Base-by-base conservation (phyloP, 768 basidiomycete species). In the Pleurotus ostreatus region DNA sequence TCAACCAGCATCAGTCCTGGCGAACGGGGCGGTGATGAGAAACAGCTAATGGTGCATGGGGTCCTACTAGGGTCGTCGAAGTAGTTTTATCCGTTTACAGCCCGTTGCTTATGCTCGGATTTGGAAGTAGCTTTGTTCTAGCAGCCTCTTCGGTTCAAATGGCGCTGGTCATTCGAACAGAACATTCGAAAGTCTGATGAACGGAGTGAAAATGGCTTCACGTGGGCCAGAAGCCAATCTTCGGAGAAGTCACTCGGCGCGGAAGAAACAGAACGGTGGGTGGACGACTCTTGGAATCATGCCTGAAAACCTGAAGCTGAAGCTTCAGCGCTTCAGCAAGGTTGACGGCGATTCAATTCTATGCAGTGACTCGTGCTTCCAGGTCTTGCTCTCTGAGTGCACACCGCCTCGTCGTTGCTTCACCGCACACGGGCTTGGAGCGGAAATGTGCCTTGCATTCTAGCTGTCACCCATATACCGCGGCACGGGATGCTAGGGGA, bases 121-220 rank as follows among this genome's bases (percentile, higher is more conserved):
- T 49, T 49, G 48, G 48, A 12, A 15, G 26, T 34, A 15, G 13
- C 48, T 49, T 49, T 49, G 48, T 49, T 49, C 48, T 49, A 6
- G 16, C 46, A n/a, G 13, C 22, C 46, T 47, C 46, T 47, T 47
- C 46, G 46, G 46, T 23, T 47, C 46, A 18, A 47, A 47, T 47
- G 46, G 46, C 22, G 46, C 46, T 20, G 13, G 23, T 47, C 46
- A 15, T 47, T 47, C 46, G 46, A 18, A 47, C 16, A 25, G 46
- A 47, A 47, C 23, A 15, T 47, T 47, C 46, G 16, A 25, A 47
- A 47, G 30, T 47, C 46, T 47, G 46, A 47, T 47, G 46, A 47
- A 47, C 30, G 8, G 46, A 16, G 23, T 25, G 46, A 20, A 18
- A 47, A 23, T 2, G 16, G 46, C 46, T 25, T 47, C 46, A 25